Conservation (phyloP, 768 basidiomycete genomes). For the Pisolithus microcarpus region DNA sequence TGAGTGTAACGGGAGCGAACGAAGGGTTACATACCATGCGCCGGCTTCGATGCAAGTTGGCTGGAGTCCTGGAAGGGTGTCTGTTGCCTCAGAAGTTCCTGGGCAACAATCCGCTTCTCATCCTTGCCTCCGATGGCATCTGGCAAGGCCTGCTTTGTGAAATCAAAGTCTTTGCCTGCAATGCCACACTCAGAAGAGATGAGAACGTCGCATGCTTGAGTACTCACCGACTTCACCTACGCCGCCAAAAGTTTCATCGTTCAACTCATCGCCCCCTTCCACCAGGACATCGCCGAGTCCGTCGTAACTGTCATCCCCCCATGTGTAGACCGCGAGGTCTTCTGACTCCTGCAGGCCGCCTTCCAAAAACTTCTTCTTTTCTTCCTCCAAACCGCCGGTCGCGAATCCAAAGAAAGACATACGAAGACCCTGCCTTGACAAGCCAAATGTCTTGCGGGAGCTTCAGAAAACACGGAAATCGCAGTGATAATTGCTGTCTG, state of each 20-base stretch:
- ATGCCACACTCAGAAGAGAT: constrained; percentile 5
- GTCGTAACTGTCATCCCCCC: constrained; percentile 88
- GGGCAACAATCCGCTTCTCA: constrained; percentile 15
- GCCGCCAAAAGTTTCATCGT: constrained; percentile 94
- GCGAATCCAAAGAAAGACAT: constrained; percentile 87
- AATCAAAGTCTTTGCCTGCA: constrained; percentile 89
- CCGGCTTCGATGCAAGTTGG: constrained; percentile 8
- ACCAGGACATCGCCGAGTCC: constrained; percentile 81
- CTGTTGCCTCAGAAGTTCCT: constrained; percentile 19
- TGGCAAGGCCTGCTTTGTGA: constrained; percentile 43
- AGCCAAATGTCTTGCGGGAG: not conserved
- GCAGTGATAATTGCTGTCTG: not conserved
- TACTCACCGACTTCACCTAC: constrained; percentile 63
- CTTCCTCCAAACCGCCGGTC: constrained; percentile 53
- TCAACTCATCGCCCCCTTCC: constrained; percentile 88
- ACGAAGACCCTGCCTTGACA: constrained; percentile 9
- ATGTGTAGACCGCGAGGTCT: constrained; percentile 85
- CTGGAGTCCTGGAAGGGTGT: constrained; percentile 24
- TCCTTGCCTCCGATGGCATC: constrained; percentile 10
- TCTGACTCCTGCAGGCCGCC: constrained; percentile 51
- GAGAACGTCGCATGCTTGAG: not conserved
- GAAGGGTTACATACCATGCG: constrained; percentile 22
- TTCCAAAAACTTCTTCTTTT: constrained; percentile 50
- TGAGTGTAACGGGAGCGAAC: not conserved
- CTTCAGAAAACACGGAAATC: constrained; percentile 1